A percentile compares a stretch with the other conserved stretches of the same genome.
These are phyloP conservation scores for Zoysia matrella DNA, from an alignment of 202 grass and related monocot genomes.

Conservation along the genomic window DNA sequence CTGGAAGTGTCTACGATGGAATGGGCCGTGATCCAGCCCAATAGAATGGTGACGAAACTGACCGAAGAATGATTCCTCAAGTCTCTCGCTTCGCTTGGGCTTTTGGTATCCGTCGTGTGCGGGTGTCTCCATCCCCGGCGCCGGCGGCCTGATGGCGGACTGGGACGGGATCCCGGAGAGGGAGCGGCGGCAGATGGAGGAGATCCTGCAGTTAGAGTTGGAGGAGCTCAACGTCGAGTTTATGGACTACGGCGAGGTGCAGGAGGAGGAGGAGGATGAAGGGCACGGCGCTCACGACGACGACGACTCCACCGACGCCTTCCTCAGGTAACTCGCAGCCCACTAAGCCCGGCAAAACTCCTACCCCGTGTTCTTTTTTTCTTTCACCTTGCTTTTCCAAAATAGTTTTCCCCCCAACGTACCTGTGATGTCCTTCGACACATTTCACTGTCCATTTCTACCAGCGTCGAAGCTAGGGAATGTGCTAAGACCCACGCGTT, in stretches of 20 bases:
- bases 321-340: slow-evolving; percentile 36
- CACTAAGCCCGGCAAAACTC: neutral
- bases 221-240: slow-evolving; percentile 83
- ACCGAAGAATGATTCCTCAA: slow-evolving; percentile 11
- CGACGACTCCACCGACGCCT: slow-evolving; percentile 29
- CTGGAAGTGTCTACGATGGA: neutral
- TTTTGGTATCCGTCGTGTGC: slow-evolving; percentile 17
- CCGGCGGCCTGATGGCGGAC: slow-evolving; percentile 48
- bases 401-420: neutral
- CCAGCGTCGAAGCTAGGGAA: neutral
- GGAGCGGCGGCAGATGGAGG: slow-evolving; percentile 83
- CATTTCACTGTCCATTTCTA: slow-evolving; percentile 10
- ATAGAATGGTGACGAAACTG: slow-evolving; percentile 14
- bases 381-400: neutral
- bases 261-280: neutral
- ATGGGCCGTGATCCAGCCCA: slow-evolving; percentile 1
- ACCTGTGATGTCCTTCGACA: neutral
- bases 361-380: neutral
- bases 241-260: slow-evolving; percentile 43
- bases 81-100: slow-evolving; percentile 11
- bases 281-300: slow-evolving; percentile 31
- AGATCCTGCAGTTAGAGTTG: slow-evolving; percentile 82
- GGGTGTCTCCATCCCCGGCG: slow-evolving; percentile 2
- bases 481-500: too few relatives aligned
- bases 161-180: slow-evolving; percentile 61